These are phyloP conservation scores for Eutrema japonicum DNA, from an alignment of 345 rosid genomes.

Conservation along the genomic window DNA sequence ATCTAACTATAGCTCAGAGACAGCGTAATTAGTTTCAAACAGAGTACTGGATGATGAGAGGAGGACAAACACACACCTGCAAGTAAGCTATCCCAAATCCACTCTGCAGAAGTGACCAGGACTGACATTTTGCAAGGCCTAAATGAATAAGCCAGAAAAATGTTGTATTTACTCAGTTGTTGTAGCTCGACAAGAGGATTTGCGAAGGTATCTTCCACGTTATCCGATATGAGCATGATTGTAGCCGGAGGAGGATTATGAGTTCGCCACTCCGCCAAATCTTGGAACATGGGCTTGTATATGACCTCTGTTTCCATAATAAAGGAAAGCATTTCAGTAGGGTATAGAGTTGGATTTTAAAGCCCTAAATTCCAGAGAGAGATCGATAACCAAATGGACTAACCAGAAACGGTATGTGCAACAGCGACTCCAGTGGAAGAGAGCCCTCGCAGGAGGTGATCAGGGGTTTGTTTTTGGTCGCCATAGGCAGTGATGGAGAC, in stretches of 20 bases:
- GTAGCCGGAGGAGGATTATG: slow-evolving; percentile 21
- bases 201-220: neutral
- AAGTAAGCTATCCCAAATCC: slow-evolving; percentile 31
- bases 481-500: slow-evolving; percentile 28
- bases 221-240: neutral
- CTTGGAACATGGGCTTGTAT: neutral
- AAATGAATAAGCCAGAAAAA: neutral
- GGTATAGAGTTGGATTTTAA: neutral
- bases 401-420: slow-evolving; percentile 3
- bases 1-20: neutral
- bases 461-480: neutral
- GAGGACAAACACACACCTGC: slow-evolving; percentile 5
- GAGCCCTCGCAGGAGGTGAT: neutral
- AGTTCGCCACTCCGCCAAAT: neutral
- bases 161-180: neutral
- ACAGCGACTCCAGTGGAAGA: slow-evolving; percentile 28
- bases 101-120: slow-evolving; percentile 29
- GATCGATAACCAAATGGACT: neutral
- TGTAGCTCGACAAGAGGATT: neutral
- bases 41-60: neutral
- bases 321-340: neutral
- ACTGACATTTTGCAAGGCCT: neutral
- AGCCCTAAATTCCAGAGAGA: neutral
- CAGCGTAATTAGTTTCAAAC: neutral
- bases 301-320: neutral